These are phyloP conservation scores for Penicillium sp. DNA, from an alignment of 2,329 filamentous ascomycete genomes.

Conservation along the genomic window DNA sequence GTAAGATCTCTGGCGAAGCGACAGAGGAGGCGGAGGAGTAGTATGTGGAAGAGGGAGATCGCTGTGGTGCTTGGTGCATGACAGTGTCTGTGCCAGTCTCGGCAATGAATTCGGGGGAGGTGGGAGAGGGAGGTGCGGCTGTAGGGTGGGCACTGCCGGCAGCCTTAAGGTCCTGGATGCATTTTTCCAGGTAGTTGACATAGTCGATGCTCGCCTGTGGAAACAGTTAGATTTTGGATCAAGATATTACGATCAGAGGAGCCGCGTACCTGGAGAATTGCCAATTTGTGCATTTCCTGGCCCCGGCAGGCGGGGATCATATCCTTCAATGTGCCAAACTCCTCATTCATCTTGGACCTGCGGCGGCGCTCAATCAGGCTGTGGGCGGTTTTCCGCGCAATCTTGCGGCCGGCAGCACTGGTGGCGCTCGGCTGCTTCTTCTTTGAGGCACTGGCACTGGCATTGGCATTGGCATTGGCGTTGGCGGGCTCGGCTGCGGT, in stretches of 20 bases:
- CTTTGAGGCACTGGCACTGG: constrained; percentile 55
- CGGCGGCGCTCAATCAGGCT: constrained; percentile 88
- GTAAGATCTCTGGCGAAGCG: constrained; percentile 38
- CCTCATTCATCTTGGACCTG: constrained; percentile 98
- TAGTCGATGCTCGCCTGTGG: constrained; percentile 91
- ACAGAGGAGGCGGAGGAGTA: constrained; percentile 28
- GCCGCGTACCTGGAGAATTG: constrained; percentile 77
- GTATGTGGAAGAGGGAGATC: constrained; percentile 24
- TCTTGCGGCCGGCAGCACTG: constrained; percentile 88
- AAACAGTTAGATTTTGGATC: neutral
- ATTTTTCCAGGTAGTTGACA: constrained; percentile 88
- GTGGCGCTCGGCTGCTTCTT: constrained; percentile 75
- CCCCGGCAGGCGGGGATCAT: constrained; percentile 97
- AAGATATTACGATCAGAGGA: too few species aligned
- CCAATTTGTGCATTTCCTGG: constrained; percentile 95
- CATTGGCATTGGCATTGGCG: constrained; percentile 23
- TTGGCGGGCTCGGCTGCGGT: constrained; percentile 14
- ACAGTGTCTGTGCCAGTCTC: constrained; percentile 15
- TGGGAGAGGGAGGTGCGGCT: constrained; percentile 35
- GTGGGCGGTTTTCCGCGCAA: constrained; percentile 92
- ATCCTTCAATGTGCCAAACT: constrained; percentile 87
- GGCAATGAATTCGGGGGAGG: constrained; percentile 36
- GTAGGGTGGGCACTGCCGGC: constrained; percentile 31
- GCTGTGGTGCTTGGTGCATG: constrained; percentile 9
- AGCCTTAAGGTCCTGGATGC: constrained; percentile 75